Base-by-base conservation (phyloP, 2,329 filamentous ascomycete species). In the Grosmannia huntii region DNA sequence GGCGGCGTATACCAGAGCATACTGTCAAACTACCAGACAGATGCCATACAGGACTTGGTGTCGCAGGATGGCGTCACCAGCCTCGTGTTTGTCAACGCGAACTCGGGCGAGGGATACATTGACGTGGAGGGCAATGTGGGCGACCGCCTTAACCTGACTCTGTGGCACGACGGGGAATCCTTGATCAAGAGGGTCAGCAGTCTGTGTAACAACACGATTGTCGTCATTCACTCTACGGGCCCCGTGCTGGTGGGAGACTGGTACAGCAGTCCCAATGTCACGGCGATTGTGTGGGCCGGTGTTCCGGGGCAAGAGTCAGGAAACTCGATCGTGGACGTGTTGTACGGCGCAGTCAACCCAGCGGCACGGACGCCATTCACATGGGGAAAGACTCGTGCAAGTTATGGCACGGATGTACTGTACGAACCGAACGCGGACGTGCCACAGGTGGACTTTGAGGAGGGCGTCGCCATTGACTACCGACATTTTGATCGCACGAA, bases 111-210 rank as follows among this genome's bases (percentile, higher is more conserved):
- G 72, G 90, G 89, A 6, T 96, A 82, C 73, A 90, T 97, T 66
- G 79, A 73, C 31, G 81, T 95, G 1, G 92, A 91, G 62, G 86
- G 83, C 57, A 96, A 96, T 69, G 75, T 79, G 60, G 94, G 94
- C 59, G 92, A 97, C 70, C 86, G 94, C 57, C 90, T 91, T 66
- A 96, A 99, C 72, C 77, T 99, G 44, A 96, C 90, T 0, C 76
- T 96, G 0, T 97, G 92, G 92, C 78, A 85, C 60, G 80, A 84
- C 60, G 91, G 89, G 48, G 90, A 97, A 57, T 77, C 80, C 0
- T 73, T 97, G 58, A 87, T 97, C 72, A 80, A 87, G 71, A 90
- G 87, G 53, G 89, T 96, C 12, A 84, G 89, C 0, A 77, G 83
- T 9, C 68, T 83, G 61, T 91, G 86, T 76, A 84, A 86, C 74